A percentile compares a stretch with the other conserved stretches of the same genome.
These are phyloP conservation scores for Suillus fuscotomentosus DNA, from an alignment of 768 basidiomycete genomes.

Conservation along the genomic window DNA sequence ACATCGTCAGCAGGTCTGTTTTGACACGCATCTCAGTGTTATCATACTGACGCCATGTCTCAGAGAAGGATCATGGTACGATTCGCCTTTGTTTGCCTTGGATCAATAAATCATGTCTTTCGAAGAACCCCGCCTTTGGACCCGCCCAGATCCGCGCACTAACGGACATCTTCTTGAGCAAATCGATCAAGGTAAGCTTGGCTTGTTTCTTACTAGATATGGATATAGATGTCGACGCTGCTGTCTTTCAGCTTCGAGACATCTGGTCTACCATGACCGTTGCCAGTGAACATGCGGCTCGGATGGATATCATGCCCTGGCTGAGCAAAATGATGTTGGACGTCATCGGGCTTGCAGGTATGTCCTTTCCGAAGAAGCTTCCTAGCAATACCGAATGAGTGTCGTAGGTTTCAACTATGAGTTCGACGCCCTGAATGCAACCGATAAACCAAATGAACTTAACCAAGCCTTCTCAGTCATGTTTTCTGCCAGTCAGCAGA, in stretches of 20 bases:
- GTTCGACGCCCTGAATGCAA: conserved; percentile 31
- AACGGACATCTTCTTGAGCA: conserved; percentile 55
- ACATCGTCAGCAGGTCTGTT: conserved; percentile 39
- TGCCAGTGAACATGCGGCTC: conserved; percentile 12
- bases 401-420: conserved; percentile 37
- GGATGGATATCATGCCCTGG: conserved; percentile 34
- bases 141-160: conserved; percentile 55
- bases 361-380: background rate
- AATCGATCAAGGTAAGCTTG: conserved; percentile 44
- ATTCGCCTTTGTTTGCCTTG: no score
- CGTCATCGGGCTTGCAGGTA: conserved; percentile 42
- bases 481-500: conserved; percentile 14
- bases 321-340: conserved; percentile 37
- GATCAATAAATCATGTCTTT: background rate
- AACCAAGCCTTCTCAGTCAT: conserved; percentile 33
- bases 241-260: conserved; percentile 44
- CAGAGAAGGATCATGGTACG: conserved; percentile 31
- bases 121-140: conserved; percentile 66
- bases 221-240: background rate
- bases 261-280: conserved; percentile 38
- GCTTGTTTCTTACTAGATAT: conserved; percentile 6
- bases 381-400: background rate
- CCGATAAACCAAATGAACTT: conserved; percentile 28
- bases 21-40: background rate
- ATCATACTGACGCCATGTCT: background rate